Evolutionary conservation across 768 basidiomycete species (phyloP).

Genomic region (Suillus americanus): DNA sequence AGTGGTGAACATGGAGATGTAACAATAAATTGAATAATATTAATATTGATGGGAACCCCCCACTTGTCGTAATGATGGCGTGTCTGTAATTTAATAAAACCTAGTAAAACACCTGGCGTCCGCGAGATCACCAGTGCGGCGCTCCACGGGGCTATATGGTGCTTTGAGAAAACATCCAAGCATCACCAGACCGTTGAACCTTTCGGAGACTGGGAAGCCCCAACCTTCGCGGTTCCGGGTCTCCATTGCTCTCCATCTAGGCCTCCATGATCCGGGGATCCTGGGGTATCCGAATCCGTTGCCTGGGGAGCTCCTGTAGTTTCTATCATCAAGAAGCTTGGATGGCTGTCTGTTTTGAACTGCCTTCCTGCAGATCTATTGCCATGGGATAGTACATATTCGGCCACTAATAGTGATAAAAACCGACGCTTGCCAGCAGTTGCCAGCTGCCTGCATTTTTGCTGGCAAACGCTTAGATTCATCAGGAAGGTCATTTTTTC

Average conservation of each 20-base stretch:
- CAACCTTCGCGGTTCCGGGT: neutral
- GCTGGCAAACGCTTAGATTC: neutral
- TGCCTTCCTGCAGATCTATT: neutral
- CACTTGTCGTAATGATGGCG: neutral
- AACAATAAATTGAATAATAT: neutral
- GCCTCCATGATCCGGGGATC: neutral
- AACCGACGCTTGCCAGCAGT: neutral
- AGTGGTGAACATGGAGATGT: slow-evolving; percentile 1
- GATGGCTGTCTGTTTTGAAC: neutral
- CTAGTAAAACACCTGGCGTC: neutral
- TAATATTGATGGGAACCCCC: neutral
- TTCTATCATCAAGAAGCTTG: neutral
- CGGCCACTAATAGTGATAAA: neutral
- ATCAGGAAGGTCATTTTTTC: neutral
- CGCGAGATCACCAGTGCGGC: neutral
- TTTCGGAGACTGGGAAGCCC: neutral
- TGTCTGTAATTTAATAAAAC: neutral
- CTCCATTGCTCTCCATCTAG: neutral
- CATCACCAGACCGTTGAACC: neutral
- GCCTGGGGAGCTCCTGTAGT: neutral
- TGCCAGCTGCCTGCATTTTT: neutral
- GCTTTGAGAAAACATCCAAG: neutral
- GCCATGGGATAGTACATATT: neutral
- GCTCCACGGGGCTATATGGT: neutral
- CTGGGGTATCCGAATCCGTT: neutral